Evolutionary conservation across 768 basidiomycete genomes (phyloP), one percentile per base, ranked within the genome.

Genomic region (Boletus sensibilis): DNA sequence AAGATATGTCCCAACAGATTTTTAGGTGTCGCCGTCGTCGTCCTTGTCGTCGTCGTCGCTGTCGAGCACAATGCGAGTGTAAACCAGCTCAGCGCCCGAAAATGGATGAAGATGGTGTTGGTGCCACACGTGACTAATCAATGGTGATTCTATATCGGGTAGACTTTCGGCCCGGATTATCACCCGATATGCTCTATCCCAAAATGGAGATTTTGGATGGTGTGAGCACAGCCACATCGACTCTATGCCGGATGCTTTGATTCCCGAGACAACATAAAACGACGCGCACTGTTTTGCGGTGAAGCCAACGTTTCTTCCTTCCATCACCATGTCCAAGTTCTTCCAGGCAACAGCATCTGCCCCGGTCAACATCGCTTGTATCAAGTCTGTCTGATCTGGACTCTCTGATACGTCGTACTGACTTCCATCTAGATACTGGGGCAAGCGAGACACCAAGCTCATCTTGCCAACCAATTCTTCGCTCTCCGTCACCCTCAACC

Each of bases 381-480:
- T 98, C 76, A 98, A 98, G 94, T 95, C 56, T 66, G 80, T 65
- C 42, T 33, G 27, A 55, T 47, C 35, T n/a, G n/a, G 11, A 41
- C 14, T 3, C 41, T 49, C 38, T 9, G 31, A 52, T 52, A 25
- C 23, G 9, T 48, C 37, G 10, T 42, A 59, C 52, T 61, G 41
- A 59, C 37, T 41, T 40, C 18, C n/a, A 53, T 57, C 45, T 68
- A 95, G 91, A 72, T 98, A 98, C 80, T 99, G 97, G 97, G 97
- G 97, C 61, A 99, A 99, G 75, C 90, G 97, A 58, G 90, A 98
- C 74, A 95, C 93, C 4, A 83, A 87, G 64, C 85, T 98, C 60
- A 98, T 98, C 70, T 79, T 99, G 55, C 97, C 97, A 42, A 98
- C 94, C 60, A 99, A 99, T 76, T 93, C 94, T 1, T 98, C 96